Evolutionary conservation across 768 basidiomycete genomes (phyloP).

Genomic region (Termitomyces sp.): DNA sequence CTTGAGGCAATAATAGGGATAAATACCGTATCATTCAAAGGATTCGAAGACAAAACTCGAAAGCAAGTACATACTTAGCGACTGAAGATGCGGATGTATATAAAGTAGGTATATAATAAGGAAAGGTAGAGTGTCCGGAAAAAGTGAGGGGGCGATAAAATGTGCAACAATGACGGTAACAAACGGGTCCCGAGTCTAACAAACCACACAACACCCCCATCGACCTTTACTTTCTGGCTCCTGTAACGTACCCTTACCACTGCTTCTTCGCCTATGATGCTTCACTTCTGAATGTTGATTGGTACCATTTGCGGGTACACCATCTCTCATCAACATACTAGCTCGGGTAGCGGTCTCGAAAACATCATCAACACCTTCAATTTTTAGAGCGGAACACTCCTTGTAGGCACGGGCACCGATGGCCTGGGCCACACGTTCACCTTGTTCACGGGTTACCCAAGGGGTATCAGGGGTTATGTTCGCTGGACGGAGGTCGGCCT

Average conservation of each 20-base stretch:
- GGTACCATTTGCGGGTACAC: slow-evolving; percentile 50
- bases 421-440: slow-evolving; percentile 72
- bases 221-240: slow-evolving; percentile 48
- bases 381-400: slow-evolving; percentile 88
- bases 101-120: slow-evolving; percentile 22
- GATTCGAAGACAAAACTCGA: slow-evolving; percentile 1
- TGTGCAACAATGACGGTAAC: not conserved
- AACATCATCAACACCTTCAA: slow-evolving; percentile 93
- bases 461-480: slow-evolving; percentile 36
- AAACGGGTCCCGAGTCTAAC: slow-evolving; percentile 29
- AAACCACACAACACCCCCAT: slow-evolving; percentile 72
- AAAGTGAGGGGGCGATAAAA: slow-evolving; percentile 7
- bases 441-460: slow-evolving; percentile 76
- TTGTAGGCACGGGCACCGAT: slow-evolving; percentile 95
- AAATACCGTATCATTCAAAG: not conserved
- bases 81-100: slow-evolving; percentile 24
- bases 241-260: slow-evolving; percentile 37
- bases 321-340: slow-evolving; percentile 93
- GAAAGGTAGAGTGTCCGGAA: slow-evolving; percentile 22
- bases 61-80: slow-evolving; percentile 18
- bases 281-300: slow-evolving; percentile 32
- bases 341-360: slow-evolving; percentile 97
- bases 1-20: no score
- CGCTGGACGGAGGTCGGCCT: slow-evolving; percentile 81
- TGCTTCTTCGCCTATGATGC: slow-evolving; percentile 54